These are phyloP conservation scores for Haematococcus sp. DNA, from an alignment of 139 green algal genomes.

Conservation along the genomic window DNA sequence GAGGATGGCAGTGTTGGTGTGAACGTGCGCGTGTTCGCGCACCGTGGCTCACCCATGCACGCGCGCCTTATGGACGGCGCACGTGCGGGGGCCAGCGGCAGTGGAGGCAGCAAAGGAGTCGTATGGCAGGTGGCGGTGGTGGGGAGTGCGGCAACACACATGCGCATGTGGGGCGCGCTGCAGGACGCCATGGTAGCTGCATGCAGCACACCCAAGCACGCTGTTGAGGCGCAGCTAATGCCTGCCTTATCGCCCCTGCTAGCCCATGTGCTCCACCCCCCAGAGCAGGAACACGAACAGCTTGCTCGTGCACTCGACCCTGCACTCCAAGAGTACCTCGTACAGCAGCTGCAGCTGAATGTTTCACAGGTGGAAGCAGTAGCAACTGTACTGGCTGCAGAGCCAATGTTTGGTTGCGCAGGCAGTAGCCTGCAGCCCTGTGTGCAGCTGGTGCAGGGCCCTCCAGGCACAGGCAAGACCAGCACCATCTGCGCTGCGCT, in stretches of 20 bases:
- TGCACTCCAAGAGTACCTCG: background rate
- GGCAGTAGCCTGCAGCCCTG: background rate
- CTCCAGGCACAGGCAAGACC: conserved; percentile 83
- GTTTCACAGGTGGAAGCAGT: background rate
- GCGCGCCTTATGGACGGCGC: background rate
- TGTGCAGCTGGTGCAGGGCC: conserved; percentile 66
- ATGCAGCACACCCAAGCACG: background rate
- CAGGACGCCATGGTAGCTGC: background rate
- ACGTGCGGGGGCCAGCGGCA: no score
- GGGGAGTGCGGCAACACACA: no score
- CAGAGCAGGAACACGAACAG: background rate
- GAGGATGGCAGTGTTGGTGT: background rate
- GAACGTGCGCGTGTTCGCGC: no score
- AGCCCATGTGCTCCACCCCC: background rate
- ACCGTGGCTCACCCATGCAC: no score
- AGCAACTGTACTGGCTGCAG: background rate
- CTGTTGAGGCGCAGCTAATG: background rate
- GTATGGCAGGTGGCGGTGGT: no score
- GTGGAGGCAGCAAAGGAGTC: no score
- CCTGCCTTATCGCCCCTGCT: background rate
- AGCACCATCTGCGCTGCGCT: conserved; percentile 63
- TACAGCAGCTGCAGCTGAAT: background rate
- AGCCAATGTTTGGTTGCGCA: background rate
- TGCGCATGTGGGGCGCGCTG: background rate
- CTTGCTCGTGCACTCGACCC: background rate